Conservation (phyloP, 1,284 basidiomycete genomes). For the Irpex lacteus region DNA sequence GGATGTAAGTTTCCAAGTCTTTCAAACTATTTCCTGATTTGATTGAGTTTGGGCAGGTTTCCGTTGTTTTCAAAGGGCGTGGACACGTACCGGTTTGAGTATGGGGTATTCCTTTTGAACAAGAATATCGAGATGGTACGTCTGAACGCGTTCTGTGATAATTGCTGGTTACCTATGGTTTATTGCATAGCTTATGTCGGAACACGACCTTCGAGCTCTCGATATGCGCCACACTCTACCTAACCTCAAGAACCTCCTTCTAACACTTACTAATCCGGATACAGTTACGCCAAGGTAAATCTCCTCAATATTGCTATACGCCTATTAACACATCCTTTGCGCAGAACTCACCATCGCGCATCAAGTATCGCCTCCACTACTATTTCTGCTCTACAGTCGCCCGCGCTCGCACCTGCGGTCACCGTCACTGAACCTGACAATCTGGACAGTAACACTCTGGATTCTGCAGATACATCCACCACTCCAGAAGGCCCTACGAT, state of each 20-base stretch:
- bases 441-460: not conserved
- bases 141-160: slow-evolving; percentile 12
- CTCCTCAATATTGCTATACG: not conserved
- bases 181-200: slow-evolving; percentile 76
- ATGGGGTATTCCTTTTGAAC: slow-evolving; percentile 95
- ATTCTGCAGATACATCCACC: not conserved
- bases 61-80: slow-evolving; percentile 93
- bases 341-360: slow-evolving; percentile 10
- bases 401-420: slow-evolving; percentile 23
- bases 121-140: slow-evolving; percentile 94
- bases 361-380: slow-evolving; percentile 21
- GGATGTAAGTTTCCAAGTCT: slow-evolving; percentile 59
- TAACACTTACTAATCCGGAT: slow-evolving; percentile 79
- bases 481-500: not conserved
- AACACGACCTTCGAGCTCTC: slow-evolving; percentile 80
- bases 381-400: slow-evolving; percentile 26
- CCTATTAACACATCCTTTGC: slow-evolving; percentile 1
- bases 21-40: not conserved
- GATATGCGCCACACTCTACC: slow-evolving; percentile 96
- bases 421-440: slow-evolving; percentile 8
- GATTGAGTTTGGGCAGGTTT: slow-evolving; percentile 56
- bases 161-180: slow-evolving; percentile 8
- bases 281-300: slow-evolving; percentile 46
- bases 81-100: slow-evolving; percentile 96
- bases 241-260: slow-evolving; percentile 91